A percentile compares a stretch with the other conserved stretches of the same genome.
These are phyloP conservation scores for Neonectria hederae DNA, from an alignment of 2,329 filamentous ascomycete genomes.

Conservation along the genomic window DNA sequence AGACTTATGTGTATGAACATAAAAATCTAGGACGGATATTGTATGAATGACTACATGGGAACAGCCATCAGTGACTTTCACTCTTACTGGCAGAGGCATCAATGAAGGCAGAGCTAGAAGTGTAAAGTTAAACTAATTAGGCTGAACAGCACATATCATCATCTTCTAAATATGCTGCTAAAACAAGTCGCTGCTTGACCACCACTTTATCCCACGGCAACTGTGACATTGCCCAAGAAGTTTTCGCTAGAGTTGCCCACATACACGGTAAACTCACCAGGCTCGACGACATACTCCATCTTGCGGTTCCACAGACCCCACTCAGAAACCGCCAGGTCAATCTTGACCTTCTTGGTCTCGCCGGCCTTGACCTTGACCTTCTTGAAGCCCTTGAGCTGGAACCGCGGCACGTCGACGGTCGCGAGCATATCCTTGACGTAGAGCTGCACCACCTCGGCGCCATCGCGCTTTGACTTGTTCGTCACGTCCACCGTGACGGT, in stretches of 20 bases:
- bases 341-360: conserved; percentile 60
- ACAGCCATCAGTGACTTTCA: neutral
- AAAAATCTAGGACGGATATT: too few relatives aligned
- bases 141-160: neutral
- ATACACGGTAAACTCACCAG: conserved; percentile 70
- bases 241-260: conserved; percentile 70
- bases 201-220: conserved; percentile 55
- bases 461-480: conserved; percentile 66
- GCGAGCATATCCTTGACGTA: conserved; percentile 72
- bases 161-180: neutral
- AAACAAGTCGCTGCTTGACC: neutral
- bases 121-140: neutral
- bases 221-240: conserved; percentile 63
- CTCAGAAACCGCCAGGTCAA: conserved; percentile 64
- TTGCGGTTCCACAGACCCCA: conserved; percentile 66
- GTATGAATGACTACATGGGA: too few relatives aligned
- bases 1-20: neutral
- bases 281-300: conserved; percentile 80
- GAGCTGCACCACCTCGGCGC: conserved; percentile 73
- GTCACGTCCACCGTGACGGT: conserved; percentile 69
- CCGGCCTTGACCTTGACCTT: conserved; percentile 71
- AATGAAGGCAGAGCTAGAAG: neutral
- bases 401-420: conserved; percentile 71
- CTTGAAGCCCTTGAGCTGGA: conserved; percentile 71
- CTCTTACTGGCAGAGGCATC: neutral